A percentile compares a stretch with the other conserved stretches of the same genome.
Evolutionary conservation across 345 rosid species (phyloP).

Genomic region (Gossypium raimondii): DNA sequence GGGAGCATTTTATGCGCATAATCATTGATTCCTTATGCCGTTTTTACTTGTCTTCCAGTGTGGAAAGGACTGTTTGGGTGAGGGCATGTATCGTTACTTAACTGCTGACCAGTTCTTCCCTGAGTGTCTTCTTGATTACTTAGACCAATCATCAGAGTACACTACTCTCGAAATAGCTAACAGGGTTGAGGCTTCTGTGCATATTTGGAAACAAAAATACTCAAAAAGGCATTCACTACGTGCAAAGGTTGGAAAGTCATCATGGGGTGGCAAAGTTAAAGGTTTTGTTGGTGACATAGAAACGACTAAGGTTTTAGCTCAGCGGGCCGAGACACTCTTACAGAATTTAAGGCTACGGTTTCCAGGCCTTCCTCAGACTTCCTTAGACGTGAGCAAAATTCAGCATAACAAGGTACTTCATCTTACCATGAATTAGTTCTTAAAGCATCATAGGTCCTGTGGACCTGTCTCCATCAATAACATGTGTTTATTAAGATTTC

Average conservation of each 20-base stretch:
- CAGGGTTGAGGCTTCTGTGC: slow-evolving; percentile 76
- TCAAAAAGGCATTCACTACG: slow-evolving; percentile 39
- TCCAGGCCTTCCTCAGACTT: slow-evolving; percentile 89
- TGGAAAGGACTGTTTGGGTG: slow-evolving; percentile 82
- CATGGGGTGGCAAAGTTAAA: slow-evolving; percentile 95
- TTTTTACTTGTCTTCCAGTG: slow-evolving; percentile 36
- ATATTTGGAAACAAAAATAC: slow-evolving; percentile 75
- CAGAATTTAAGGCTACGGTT: slow-evolving; percentile 67
- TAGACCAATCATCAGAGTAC: slow-evolving; percentile 85
- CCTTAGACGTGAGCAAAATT: slow-evolving; percentile 61
- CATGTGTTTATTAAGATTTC: not conserved
- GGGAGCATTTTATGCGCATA: not conserved
- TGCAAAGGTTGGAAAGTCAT: slow-evolving; percentile 41
- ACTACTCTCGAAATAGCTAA: slow-evolving; percentile 77
- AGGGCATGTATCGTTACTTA: slow-evolving; percentile 67
- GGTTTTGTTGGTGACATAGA: slow-evolving; percentile 70
- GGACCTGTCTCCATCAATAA: not conserved
- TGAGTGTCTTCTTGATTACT: slow-evolving; percentile 79
- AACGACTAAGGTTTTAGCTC: slow-evolving; percentile 53
- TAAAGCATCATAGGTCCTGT: not conserved
- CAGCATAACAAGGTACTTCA: slow-evolving; percentile 36
- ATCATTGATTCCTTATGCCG: not conserved
- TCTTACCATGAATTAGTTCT: not conserved
- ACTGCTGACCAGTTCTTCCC: slow-evolving; percentile 79
- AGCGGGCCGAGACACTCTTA: slow-evolving; percentile 74